phyloP scores from a whole-genome alignment of 2,329 filamentous ascomycete species.

The Penicillium polonicum region DNA sequence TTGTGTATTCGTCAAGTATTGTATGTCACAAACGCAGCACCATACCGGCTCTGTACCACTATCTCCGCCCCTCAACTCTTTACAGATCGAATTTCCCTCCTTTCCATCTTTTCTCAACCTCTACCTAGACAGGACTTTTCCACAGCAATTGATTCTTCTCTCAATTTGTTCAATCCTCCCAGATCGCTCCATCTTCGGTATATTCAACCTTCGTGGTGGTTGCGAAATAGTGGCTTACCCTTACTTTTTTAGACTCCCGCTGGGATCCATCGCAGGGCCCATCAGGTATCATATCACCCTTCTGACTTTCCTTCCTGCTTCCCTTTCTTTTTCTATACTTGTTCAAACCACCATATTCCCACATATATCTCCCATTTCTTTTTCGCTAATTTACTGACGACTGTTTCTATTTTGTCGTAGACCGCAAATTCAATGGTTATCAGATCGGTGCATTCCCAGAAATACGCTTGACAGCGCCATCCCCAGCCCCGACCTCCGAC shows the following conservation, averaged over 20 bases:
- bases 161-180: slow-evolving; percentile 11
- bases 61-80: slow-evolving; percentile 22
- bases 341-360: background rate
- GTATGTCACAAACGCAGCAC: slow-evolving; percentile 1
- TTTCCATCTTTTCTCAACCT: slow-evolving; percentile 8
- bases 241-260: slow-evolving; percentile 23
- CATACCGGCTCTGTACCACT: slow-evolving; percentile 10
- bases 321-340: slow-evolving; percentile 4
- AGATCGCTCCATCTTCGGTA: slow-evolving; percentile 6
- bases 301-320: slow-evolving; percentile 5
- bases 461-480: slow-evolving; percentile 36
- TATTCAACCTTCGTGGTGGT: slow-evolving; percentile 1
- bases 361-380: background rate
- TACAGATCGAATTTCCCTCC: slow-evolving; percentile 24
- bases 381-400: background rate
- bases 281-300: slow-evolving; percentile 20
- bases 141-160: slow-evolving; percentile 7
- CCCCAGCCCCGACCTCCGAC: slow-evolving; percentile 34
- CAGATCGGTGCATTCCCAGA: slow-evolving; percentile 34
- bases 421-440: slow-evolving; percentile 14
- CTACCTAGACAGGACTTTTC: background rate
- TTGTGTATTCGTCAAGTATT: slow-evolving; percentile 1
- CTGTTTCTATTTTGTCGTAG: background rate
- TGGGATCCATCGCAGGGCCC: slow-evolving; percentile 24
- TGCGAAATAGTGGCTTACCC: slow-evolving; percentile 9